Percentiles rank a stretch among this genome's conserved stretches.
These are phyloP conservation scores for Ambrosiella cleistominuta DNA, from an alignment of 2,329 filamentous ascomycete species.

Conservation along the genomic window DNA sequence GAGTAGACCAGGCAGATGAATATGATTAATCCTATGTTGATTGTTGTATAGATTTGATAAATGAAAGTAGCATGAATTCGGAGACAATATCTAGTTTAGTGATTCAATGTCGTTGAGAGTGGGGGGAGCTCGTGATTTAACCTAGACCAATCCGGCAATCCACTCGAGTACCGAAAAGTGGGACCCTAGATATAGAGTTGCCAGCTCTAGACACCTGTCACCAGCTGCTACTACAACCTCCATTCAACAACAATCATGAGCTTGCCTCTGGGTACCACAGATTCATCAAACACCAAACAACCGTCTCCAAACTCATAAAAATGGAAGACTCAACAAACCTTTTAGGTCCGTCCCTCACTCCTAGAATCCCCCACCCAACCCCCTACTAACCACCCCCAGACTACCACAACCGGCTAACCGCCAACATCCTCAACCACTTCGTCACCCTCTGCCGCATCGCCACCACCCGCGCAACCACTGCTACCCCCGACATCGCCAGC, in stretches of 20 bases:
- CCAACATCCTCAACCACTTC: constrained; percentile 27
- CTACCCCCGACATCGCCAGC: constrained; percentile 24
- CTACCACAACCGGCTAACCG: constrained; percentile 28
- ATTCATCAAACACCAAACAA: neutral
- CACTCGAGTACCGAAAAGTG: neutral
- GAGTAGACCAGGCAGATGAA: neutral
- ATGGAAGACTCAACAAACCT: constrained; percentile 19
- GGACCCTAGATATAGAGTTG: neutral
- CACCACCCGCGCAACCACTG: constrained; percentile 19
- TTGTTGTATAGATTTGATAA: neutral
- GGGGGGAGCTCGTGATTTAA: neutral
- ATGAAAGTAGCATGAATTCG: too few relatives aligned
- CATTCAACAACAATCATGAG: neutral
- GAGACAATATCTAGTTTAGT: too few relatives aligned
- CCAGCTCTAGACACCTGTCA: neutral
- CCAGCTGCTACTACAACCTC: neutral
- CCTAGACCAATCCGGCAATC: neutral
- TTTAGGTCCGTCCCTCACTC: constrained; percentile 19
- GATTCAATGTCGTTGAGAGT: too few relatives aligned
- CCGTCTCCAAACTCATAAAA: neutral
- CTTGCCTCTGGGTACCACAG: neutral
- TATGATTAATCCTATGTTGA: neutral
- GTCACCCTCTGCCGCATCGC: constrained; percentile 27
- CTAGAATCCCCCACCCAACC: neutral
- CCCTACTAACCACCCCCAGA: constrained; percentile 17